Percentiles rank a stretch among this genome's conserved stretches.
Evolutionary conservation across 2,329 filamentous ascomycete species (phyloP).

Genomic region (Pseudocercospora vitis): DNA sequence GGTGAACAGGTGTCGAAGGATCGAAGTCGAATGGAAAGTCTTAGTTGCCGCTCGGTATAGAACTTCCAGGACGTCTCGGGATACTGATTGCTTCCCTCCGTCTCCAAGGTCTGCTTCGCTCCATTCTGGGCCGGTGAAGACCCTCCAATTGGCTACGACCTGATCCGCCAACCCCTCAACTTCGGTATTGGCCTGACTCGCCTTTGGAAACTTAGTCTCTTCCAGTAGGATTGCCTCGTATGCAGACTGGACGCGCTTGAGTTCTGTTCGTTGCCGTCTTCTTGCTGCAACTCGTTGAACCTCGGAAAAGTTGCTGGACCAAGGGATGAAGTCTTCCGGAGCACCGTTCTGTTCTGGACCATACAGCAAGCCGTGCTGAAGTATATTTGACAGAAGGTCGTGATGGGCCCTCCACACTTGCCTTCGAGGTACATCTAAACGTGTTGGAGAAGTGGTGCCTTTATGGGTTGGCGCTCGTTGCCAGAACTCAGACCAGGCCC

Average conservation of each 20-base stretch:
- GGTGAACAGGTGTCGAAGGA: conserved; percentile 81
- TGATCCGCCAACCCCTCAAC: conserved; percentile 79
- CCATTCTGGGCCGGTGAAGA: conserved; percentile 79
- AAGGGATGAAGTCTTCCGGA: conserved; percentile 41
- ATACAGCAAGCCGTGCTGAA: conserved; percentile 66
- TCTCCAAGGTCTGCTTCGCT: conserved; percentile 75
- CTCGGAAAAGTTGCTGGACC: conserved; percentile 32
- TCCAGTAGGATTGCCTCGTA: conserved; percentile 78
- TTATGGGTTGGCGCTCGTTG: conserved; percentile 27
- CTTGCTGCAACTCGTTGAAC: conserved; percentile 34
- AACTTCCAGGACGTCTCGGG: conserved; percentile 75
- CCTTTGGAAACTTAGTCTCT: conserved; percentile 80
- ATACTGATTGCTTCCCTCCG: conserved; percentile 73
- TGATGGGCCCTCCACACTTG: conserved; percentile 87
- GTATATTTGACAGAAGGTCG: conserved; percentile 69
- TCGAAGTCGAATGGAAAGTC: conserved; percentile 90
- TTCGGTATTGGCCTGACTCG: conserved; percentile 73
- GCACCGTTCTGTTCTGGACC: conserved; percentile 33
- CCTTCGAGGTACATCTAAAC: conserved; percentile 50
- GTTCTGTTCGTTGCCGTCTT: conserved; percentile 64
- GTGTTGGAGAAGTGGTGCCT: conserved; percentile 39
- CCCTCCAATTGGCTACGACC: conserved; percentile 80
- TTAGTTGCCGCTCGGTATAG: conserved; percentile 88
- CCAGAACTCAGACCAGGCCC: conserved; percentile 71
- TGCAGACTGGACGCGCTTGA: conserved; percentile 73